Conservation (phyloP, 805 yeast genomes). For the Yarrowia deformans region DNA sequence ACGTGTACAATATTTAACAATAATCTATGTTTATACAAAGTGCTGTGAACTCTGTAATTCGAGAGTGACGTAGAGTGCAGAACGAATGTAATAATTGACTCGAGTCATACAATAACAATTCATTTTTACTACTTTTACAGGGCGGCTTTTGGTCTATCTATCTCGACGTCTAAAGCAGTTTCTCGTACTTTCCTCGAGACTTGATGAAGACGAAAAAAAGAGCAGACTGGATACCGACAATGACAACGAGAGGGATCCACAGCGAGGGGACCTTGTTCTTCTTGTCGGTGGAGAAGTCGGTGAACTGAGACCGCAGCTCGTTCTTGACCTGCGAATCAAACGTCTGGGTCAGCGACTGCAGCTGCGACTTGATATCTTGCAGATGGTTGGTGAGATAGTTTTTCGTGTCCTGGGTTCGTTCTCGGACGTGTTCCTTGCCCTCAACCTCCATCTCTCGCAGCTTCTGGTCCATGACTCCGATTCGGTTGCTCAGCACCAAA, state of each 20-base stretch:
- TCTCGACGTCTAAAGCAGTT: background rate
- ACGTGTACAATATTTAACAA: conserved; percentile 23
- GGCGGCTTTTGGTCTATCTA: background rate
- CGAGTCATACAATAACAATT: background rate
- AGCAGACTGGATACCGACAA: conserved; percentile 8
- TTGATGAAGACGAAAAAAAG: conserved; percentile 2
- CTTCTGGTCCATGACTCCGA: conserved; percentile 23
- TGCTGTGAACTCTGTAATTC: too few relatives aligned
- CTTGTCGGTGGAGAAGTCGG: conserved; percentile 24
- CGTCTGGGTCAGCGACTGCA: conserved; percentile 11
- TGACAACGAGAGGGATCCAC: conserved; percentile 25
- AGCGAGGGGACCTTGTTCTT: conserved; percentile 13
- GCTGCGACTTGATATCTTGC: conserved; percentile 15
- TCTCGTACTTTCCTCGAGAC: conserved; percentile 22
- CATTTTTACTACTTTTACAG: conserved; percentile 3
- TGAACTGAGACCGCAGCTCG: conserved; percentile 16
- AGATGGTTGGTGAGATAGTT: conserved; percentile 17
- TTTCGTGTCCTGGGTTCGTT: conserved; percentile 28
- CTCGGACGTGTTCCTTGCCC: conserved; percentile 17
- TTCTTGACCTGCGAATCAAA: conserved; percentile 8
- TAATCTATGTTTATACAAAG: background rate
- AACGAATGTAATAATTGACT: too few relatives aligned
- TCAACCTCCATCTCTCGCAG: conserved; percentile 21
- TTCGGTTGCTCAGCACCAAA: conserved; percentile 6
- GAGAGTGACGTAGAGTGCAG: too few relatives aligned